Base-by-base conservation (phyloP, 1,284 basidiomycete genomes). In the Cryptococcus deneoformans region DNA sequence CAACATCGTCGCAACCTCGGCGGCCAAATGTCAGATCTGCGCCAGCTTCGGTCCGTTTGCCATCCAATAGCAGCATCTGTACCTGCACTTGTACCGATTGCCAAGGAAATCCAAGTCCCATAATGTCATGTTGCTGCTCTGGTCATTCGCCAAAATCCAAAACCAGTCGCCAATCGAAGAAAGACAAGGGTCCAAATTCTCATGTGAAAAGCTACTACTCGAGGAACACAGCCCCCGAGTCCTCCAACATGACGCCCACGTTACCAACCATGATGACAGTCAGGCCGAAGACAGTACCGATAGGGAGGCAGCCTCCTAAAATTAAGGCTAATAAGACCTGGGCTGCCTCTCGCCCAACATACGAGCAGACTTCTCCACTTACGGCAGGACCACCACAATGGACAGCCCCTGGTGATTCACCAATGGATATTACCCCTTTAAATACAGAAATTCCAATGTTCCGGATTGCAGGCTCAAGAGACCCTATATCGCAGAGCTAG, bases 201-300 rank as follows among this genome's bases (percentile, higher is more conserved):
- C 46, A 58, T 44, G 44, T 59, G 5, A 53, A 56, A 37, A 53
- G 58, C n/a, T 59, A 59, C 49, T 59, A 59, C 40, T 59, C 58
- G n/a, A 49, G 36, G 14, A 20, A 46, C 3, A 56, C 44, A 45
- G 46, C 52, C 16, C 43, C 50, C 16, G 36, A 38, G 36, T 8
- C 35, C 14, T 50, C 37, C 2, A 38, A 39, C 16, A 50, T 42
- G 49, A 39, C 45, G 2, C 47, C 42, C 3, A 38, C 44, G 39
- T 38, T 50, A 16, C 53, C 52, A 8, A 40, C 46, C 6, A 54
- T 51, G 38, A 51, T 54, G 43, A 53, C 57, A 24, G 52, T 52
- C 7, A 34, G 46, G 39, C 53, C 50, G 29, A 45, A 44, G 37
- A 50, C 52, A 7, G 47, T 49, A 36, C 50, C 50, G n/a, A 36